Base-by-base conservation (phyloP, 768 basidiomycete genomes). In the Chalciporus piperatus region DNA sequence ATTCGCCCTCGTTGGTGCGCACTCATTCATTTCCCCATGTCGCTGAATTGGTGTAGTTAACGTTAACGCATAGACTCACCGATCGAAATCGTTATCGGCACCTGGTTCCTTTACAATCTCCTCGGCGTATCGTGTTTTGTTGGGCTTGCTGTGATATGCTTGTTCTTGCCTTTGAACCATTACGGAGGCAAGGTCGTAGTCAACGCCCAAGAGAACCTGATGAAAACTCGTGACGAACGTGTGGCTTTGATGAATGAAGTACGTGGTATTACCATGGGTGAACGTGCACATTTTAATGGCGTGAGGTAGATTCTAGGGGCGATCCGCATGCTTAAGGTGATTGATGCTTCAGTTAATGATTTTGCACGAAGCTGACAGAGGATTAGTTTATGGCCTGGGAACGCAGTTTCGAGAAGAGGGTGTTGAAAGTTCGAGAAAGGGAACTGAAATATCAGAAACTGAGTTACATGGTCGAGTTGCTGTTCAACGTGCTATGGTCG, bases 341-440 rank as follows among this genome's bases (percentile, higher is more conserved):
- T 45, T 39, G 19, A 43, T n/a, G 2, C 17, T 30, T 53, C 2
- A 9, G 16, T 43, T 23, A 6, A 7, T 2, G 1, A 28, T 33
- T 16, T 3, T 13, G 14, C 19, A 11, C 42, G 5, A 12, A 19
- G 20, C 35, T 48, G 30, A 68, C 40, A 11, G 23, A 6, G 2
- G 33, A 39, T 20, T 59, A 87, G 84, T 97, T 95, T 70, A 95
- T 96, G 92, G 93, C 92, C 14, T 86, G 84, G 93, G 93, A 97
- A 67, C 83, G 93, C 22, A 91, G 83, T 63, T 95, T 95, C 59
- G 93, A 96, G 69, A 74, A 76, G 20, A 78, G 77, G 10, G 84
- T 94, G 1, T 66, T 87, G 47, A 82, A 79, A 46, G 75, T 96
- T 52, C 81, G 93, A 22, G 83, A 83, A 39, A 85, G 83, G 57